Evolutionary conservation across 805 yeast genomes (phyloP), one percentile per base, ranked within the genome.

Genomic region (Kodamaea lidongshanica): DNA sequence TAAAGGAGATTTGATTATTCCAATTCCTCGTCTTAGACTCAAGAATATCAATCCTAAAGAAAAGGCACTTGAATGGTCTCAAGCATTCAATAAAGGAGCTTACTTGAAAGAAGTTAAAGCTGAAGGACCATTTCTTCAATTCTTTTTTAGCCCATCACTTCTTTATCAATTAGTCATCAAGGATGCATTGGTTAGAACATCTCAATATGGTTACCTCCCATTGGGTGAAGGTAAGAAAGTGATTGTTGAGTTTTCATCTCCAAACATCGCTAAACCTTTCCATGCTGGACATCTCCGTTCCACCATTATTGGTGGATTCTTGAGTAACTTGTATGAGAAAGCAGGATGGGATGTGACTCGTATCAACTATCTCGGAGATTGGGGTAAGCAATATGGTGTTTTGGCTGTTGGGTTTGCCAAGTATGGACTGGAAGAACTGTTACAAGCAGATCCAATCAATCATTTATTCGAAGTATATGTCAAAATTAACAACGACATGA

Each of bases 331-430:
- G 55, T 84, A 92, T 54, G 96, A 87, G 61, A 78, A 75, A 44
- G 67, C 79, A 35, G 98, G 97, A 27, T 92, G 89, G 84, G 74
- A 85, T n/a, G 98, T 92, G 25, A 62, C 72, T 44, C 76, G 96
- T 63, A 71, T 89, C 67, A 92, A 92, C 68, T 92, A 92, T 61
- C 70, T 92, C 44, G 99, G 99, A 50, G 99, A 92, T 63, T 92
- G 98, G 98, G 99, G 99, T 35, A 92, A 92, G 63, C 99, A 92
- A 67, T 92, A 89, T 51, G 99, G 98, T 59, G 58, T 92, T 26
- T 70, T 92, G 45, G 98, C 97, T 15, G 81, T 92, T 39, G 99
- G 96, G 27, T 92, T 80, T 58, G 74, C 76, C 34, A 77, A 73
- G 50, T 92, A 82, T 53, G 99, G 99, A 28, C 60, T 70, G 39